Percentiles rank a stretch among this genome's conserved stretches.
phyloP scores from a whole-genome alignment of 352 stramenopile species.

The Pythium brachiatum region DNA sequence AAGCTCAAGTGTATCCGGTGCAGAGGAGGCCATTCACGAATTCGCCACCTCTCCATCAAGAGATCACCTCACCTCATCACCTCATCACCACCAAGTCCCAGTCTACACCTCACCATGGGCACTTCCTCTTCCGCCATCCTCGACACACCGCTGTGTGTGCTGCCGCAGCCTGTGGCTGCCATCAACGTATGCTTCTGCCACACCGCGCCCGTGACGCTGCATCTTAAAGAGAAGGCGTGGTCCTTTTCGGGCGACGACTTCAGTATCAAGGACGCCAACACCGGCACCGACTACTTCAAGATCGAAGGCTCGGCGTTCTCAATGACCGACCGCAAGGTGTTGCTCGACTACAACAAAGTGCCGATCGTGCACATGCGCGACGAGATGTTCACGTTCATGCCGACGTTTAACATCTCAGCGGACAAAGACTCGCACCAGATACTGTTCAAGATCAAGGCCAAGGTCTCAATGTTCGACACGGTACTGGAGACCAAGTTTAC shows the following conservation, averaged over 20 bases:
- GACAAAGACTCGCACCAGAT: not conserved
- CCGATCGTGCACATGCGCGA: conserved; percentile 22
- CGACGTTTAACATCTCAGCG: conserved; percentile 20
- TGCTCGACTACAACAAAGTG: conserved; percentile 15
- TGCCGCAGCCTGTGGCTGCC: conserved; percentile 2
- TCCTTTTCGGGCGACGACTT: conserved; percentile 26
- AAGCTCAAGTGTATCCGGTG: too few relatives aligned
- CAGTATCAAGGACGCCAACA: conserved; percentile 21
- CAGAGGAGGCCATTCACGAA: not conserved
- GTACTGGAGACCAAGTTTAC: conserved; percentile 19
- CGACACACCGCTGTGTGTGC: not conserved
- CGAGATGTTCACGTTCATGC: conserved; percentile 16
- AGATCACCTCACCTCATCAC: too few relatives aligned
- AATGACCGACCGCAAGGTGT: conserved; percentile 19
- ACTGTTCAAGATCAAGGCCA: conserved; percentile 23
- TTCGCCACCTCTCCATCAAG: not conserved
- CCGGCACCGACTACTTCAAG: conserved; percentile 9
- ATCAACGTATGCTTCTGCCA: conserved; percentile 13
- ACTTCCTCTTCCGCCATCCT: not conserved
- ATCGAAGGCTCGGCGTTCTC: conserved; percentile 19
- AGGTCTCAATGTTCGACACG: conserved; percentile 11
- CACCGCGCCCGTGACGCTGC: conserved; percentile 16
- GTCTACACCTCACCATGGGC: not conserved
- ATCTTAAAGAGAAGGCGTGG: conserved; percentile 25
- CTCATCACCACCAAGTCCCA: not conserved